Evolutionary conservation across 1,139 yeast genomes (phyloP), one percentile per base, ranked within the genome.

Genomic region (Groenewaldozyma sp.): DNA sequence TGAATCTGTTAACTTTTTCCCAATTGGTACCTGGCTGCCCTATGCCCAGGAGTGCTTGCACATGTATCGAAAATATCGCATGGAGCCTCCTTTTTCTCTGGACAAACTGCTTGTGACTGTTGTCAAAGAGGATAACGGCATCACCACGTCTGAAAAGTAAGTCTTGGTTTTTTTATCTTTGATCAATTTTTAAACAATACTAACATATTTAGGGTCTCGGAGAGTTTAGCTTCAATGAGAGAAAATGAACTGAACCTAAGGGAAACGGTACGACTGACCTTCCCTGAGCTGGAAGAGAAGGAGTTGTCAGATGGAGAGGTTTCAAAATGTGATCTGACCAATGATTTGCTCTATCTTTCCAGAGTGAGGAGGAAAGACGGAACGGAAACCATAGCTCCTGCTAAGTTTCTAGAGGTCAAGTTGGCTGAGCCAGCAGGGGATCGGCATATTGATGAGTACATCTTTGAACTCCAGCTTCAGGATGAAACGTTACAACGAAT

Each of bases 1-100:
- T 32, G 94, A 83, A 50, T 78, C 86, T 1, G 93, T 83, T 3
- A 82, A 82, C 52, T 78, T 81, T 58, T 82, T 91, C 2, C 71
- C 80, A 17, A 81, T 77, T 41, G 34, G 34, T 11, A 80, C 79
- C 41, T 83, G 94, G 94, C 49, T 60, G 11, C 50, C 55, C 9
- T 52, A 51, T 40, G 64, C 64, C 7, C 39, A 42, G 19, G 52
- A 53, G 21, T 54, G 64, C 24, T 45, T 46, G 2, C 49, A 48
- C 4, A 38, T 58, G 3, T 63, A 61, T 44, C 49, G 50, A 16
- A 33, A 45, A 28, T 46, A 49, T 31, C 40, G 49, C 3, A 48
- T 52, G 19, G 51, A 49, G 14, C 64, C 65, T 2, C 65, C 63
- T 5, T 63, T 63, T 45, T 62, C 65, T 1, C 49, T 61, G 34